Base-by-base conservation (phyloP, 768 basidiomycete genomes). In the Suillus brevipes region DNA sequence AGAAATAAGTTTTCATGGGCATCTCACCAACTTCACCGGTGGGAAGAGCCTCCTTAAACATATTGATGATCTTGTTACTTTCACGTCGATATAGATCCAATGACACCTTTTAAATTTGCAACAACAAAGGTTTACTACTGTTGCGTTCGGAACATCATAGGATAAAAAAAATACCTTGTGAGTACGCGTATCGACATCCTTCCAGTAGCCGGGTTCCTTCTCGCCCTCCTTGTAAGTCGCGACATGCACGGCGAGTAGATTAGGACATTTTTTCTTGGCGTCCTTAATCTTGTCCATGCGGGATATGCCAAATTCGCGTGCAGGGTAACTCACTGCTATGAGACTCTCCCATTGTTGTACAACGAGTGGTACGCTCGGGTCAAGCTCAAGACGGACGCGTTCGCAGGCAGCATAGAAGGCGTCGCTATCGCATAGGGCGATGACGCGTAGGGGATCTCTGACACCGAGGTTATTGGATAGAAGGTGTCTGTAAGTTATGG, bases 321-420 rank as follows among this genome's bases (percentile, higher is more conserved):
- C 97, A 6, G 95, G 89, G 73, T 99, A 99, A 77, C 96, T 98
- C 67, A 99, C 91, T 0, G 97, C 97, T 65, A 99, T 99, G 61
- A 96, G 74, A 18, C 87, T 82, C 53, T 91, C 86, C 95, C 95
- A 96, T 68, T 97, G 95, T 52, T 89, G 83, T 7, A 95, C 94
- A 6, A 94, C 92, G 13, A 96, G 81, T 0, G 94, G 94, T 1
- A 75, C 82, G 20, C 83, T 81, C 49, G 83, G 82, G 60, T 84
- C 81, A 53, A 92, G 79, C 0, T 85, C 86, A 0, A 97, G 84
- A 36, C 95, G 83, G 61, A 92, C 84, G 78, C 90, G 91, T 77
- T 97, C 96, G 78, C 92, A 96, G 8, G 91, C 88, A 14, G 84
- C 85, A 74, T 90, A 93, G 72, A 90, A 95, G 0, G 90, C 92